Conservation (phyloP, 1,139 yeast genomes). For the Candida sanyaensis region DNA sequence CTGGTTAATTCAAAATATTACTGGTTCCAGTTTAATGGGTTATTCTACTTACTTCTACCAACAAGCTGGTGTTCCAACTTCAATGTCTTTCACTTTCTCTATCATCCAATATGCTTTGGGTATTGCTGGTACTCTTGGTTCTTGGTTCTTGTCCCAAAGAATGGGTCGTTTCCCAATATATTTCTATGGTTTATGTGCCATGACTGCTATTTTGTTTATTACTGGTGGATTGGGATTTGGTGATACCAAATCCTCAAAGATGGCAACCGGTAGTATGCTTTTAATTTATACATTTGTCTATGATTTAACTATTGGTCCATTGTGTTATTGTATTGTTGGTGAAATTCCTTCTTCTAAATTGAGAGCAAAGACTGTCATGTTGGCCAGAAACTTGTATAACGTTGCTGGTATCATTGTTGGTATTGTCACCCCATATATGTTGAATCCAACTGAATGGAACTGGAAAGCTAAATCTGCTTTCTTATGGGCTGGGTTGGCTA, state of each 20-base stretch:
- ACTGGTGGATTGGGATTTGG: constrained; percentile 41
- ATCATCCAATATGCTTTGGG: constrained; percentile 51
- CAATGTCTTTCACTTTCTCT: constrained; percentile 47
- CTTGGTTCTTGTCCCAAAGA: constrained; percentile 51
- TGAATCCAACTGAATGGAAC: constrained; percentile 57
- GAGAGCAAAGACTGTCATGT: constrained; percentile 56
- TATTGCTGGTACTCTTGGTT: constrained; percentile 48
- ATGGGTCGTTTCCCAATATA: constrained; percentile 54
- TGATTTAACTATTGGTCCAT: constrained; percentile 61
- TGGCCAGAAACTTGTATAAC: constrained; percentile 54
- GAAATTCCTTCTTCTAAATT: constrained; percentile 59
- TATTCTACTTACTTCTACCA: constrained; percentile 56
- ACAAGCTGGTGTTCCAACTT: constrained; percentile 47
- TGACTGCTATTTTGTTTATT: constrained; percentile 38
- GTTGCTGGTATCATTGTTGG: constrained; percentile 44
- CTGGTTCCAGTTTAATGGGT: constrained; percentile 56
- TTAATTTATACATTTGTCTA: constrained; percentile 51
- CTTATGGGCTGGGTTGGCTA: constrained; percentile 54
- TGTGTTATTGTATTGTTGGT: constrained; percentile 56
- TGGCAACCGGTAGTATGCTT: constrained; percentile 53
- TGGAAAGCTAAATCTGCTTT: constrained; percentile 63
- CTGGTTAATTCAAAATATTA: constrained; percentile 51
- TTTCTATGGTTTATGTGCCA: constrained; percentile 42
- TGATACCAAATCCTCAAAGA: constrained; percentile 18
- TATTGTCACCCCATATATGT: constrained; percentile 57